Evolutionary conservation across 2,329 filamentous ascomycete species (phyloP).

Genomic region (Aureobasidium sp.): DNA sequence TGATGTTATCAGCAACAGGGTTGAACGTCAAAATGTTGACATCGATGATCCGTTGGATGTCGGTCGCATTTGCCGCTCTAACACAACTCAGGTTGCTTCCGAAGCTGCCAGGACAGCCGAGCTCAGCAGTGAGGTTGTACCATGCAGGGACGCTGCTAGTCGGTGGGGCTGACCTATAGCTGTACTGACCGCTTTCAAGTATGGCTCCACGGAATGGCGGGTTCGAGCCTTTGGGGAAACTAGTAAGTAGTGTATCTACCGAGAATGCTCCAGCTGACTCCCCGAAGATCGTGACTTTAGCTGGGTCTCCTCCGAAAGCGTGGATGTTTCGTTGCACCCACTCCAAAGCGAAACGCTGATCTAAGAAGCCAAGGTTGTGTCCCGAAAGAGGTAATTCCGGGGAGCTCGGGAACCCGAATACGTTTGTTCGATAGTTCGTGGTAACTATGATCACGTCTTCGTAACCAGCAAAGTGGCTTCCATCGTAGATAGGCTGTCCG

Average conservation of each 20-base stretch:
- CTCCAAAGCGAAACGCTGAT: constrained; percentile 28
- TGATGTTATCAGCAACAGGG: constrained; percentile 26
- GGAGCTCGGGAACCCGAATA: constrained; percentile 34
- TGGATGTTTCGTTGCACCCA: constrained; percentile 31
- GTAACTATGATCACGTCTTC: constrained; percentile 29
- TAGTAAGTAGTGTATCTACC: constrained; percentile 26
- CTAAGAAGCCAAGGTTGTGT: constrained; percentile 29
- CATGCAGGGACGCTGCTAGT: constrained; percentile 15
- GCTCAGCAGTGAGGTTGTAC: constrained; percentile 19
- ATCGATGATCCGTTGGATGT: constrained; percentile 26
- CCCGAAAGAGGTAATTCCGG: constrained; percentile 26
- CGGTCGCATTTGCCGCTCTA: constrained; percentile 22
- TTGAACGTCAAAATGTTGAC: constrained; percentile 23
- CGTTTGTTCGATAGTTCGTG: constrained; percentile 28
- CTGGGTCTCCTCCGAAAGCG: constrained; percentile 28
- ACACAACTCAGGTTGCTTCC: constrained; percentile 23
- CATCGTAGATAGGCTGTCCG: constrained; percentile 23
- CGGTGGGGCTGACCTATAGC: constrained; percentile 16
- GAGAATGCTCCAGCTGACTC: constrained; percentile 26
- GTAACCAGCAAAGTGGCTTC: constrained; percentile 25
- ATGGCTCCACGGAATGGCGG: constrained; percentile 29
- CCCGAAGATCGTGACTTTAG: constrained; percentile 30
- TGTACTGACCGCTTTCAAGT: constrained; percentile 24
- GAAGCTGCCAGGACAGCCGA: constrained; percentile 22
- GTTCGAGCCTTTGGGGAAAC: constrained; percentile 17